Evolutionary conservation across 441 rosid genomes (phyloP).

Genomic region (Populus tomentosa): DNA sequence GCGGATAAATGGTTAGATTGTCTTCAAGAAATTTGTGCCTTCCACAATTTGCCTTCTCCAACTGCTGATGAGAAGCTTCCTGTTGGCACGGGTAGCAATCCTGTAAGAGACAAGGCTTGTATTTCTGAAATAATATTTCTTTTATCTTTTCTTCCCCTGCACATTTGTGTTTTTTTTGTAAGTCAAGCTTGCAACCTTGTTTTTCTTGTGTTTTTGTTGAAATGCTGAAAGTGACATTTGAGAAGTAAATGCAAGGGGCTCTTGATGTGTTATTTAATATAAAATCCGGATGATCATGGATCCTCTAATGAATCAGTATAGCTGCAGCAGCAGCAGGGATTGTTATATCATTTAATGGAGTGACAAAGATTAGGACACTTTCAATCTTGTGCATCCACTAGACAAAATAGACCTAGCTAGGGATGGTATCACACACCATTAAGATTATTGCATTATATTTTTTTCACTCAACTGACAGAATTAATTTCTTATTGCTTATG

Average conservation of each 20-base stretch:
- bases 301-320: neutral
- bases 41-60: conserved; percentile 61
- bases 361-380: neutral
- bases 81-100: conserved; percentile 95
- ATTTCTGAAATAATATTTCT: neutral
- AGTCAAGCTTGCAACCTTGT: neutral
- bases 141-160: neutral
- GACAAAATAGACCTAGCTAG: neutral
- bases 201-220: neutral
- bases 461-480: neutral
- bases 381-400: neutral
- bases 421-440: neutral
- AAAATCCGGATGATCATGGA: neutral
- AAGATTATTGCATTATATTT: neutral
- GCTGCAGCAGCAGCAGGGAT: neutral
- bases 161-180: neutral
- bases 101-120: conserved; percentile 38
- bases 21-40: conserved; percentile 60
- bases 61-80: conserved; percentile 84
- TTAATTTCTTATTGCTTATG: neutral
- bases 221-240: neutral
- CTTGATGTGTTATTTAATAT: neutral
- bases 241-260: neutral
- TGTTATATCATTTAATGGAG: neutral
- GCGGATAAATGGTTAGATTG: conserved; percentile 88